phyloP scores from a whole-genome alignment of 257 asterid genomes.

The Salvia hispanica region DNA sequence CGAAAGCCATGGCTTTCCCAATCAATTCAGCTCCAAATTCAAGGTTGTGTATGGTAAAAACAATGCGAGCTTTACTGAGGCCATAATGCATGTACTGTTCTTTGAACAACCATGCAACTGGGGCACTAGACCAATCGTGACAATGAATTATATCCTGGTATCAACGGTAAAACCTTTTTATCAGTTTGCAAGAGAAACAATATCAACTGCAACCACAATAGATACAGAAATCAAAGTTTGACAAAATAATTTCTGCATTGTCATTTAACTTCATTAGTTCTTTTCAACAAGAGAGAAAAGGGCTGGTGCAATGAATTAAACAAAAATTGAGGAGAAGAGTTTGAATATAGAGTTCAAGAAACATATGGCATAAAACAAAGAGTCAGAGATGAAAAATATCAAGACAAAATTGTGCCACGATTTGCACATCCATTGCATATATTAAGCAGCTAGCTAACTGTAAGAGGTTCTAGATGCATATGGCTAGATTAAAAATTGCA shows the following conservation, averaged over 20 bases:
- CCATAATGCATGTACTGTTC: constrained; percentile 84
- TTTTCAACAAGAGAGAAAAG: constrained; percentile 1
- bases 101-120: constrained; percentile 94
- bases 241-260: constrained; percentile 16
- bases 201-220: constrained; percentile 22
- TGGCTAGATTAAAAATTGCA: constrained; percentile 21
- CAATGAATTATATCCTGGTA: constrained; percentile 92
- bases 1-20: constrained; percentile 69
- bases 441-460: neutral
- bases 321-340: constrained; percentile 7
- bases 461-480: constrained; percentile 22
- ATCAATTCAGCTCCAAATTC: constrained; percentile 86
- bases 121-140: constrained; percentile 99
- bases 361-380: neutral
- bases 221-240: constrained; percentile 20
- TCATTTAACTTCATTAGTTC: neutral
- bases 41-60: constrained; percentile 96
- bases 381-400: neutral
- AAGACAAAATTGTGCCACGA: neutral
- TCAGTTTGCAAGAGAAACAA: constrained; percentile 10
- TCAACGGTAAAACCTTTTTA: constrained; percentile 28
- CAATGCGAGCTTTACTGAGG: constrained; percentile 84
- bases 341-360: constrained; percentile 5
- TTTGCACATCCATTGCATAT: neutral
- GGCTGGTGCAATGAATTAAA: constrained; percentile 14